phyloP scores from a whole-genome alignment of 208 protist species.

The Leishmania turanica region DNA sequence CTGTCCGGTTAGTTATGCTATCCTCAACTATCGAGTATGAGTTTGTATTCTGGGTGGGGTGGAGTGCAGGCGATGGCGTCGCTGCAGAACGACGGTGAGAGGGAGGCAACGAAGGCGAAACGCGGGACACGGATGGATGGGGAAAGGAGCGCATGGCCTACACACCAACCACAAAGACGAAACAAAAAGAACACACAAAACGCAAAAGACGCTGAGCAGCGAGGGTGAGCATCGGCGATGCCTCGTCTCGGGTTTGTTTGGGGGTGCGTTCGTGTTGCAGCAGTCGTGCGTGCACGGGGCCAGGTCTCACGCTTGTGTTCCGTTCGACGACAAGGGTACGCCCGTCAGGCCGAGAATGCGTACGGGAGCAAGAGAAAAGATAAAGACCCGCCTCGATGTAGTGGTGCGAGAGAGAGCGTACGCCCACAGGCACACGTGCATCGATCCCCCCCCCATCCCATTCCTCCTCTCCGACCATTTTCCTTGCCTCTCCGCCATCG shows the following conservation, averaged over 20 bases:
- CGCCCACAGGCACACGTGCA: not conserved
- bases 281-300: not conserved
- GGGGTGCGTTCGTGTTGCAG: not conserved
- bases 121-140: too few species aligned
- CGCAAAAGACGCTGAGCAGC: not conserved
- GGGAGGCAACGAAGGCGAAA: not conserved
- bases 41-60: too few species aligned
- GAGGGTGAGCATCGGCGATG: not conserved
- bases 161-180: not conserved
- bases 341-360: not conserved
- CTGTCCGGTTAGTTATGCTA: too few species aligned
- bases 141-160: too few species aligned
- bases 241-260: not conserved
- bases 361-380: not conserved
- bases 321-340: not conserved
- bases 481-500: not conserved
- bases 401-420: not conserved
- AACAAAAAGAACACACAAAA: not conserved
- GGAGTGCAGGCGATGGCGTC: too few species aligned
- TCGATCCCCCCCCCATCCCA: not conserved
- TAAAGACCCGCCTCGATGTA: not conserved
- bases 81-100: not conserved
- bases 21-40: too few species aligned
- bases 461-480: not conserved
- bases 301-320: not conserved